Evolutionary conservation across 495 filamentous ascomycete species (phyloP), one percentile per base, ranked within the genome.

Genomic region (Trichoderma reesei): DNA sequence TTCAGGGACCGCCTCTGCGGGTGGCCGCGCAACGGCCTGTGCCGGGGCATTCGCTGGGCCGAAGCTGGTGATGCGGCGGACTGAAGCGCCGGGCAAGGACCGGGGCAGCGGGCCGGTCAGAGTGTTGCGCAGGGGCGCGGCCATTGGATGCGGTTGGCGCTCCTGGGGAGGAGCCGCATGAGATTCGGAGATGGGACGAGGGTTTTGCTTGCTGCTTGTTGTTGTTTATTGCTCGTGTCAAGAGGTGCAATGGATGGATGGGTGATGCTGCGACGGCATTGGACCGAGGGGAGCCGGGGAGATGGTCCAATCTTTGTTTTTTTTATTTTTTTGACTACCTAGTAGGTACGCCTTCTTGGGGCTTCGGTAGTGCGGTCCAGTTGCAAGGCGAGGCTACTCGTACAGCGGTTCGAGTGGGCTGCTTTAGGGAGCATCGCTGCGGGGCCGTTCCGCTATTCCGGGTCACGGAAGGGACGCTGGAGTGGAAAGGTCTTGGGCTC

Each of bases 41-140:
- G 41, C 61, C 39, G 39, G 61, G 3, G 46, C 48, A 44, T 59
- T 64, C 13, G 63, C 63, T 5, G 46, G 63, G 63, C 63, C 34
- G 56, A 59, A 64, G 63, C 31, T 41, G 63, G 56, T 41, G 36
- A 64, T 37, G 46, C 37, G 34, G 48, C 46, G 63, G 46, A 54
- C 13, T 38, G 48, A 34, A 31, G 61, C 16, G 61, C 36, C 36
- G 59, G 59, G 18, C n/a, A 10, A 61, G 13, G 59, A 56, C 34
- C 51, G 51, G 51, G 18, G 33, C 59, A 36, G 33, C 61, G n/a
- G 26, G 18, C 61, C 3, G 41, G 38, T 63, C 38, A 63, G 9
- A 44, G 41, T 18, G 31, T 34, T 63, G 61, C 61, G 61, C 41
- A 63, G 39, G 38, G 61, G 61, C 61, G 61, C 61, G 41, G 61